Evolutionary conservation across 2,329 filamentous ascomycete species (phyloP), one percentile per base, ranked within the genome.

Genomic region (Eutypella sp.): DNA sequence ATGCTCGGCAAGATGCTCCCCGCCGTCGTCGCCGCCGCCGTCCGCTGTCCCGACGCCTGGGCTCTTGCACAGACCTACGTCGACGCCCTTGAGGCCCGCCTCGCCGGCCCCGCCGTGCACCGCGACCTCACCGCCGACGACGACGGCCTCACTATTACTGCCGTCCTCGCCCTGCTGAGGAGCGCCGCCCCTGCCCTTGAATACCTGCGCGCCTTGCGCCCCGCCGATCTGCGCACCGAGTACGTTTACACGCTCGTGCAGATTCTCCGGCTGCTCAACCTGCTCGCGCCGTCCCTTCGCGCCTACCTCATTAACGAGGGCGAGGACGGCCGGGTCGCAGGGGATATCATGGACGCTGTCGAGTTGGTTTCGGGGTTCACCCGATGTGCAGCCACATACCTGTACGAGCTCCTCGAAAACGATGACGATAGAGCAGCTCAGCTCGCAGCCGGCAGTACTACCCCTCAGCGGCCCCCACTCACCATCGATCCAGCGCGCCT

Each of bases 1-100:
- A 60, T 76, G 46, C 44, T 81, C 23, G 61, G 65, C 23, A 73
- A 68, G 41, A 80, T 82, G 74, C 52, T 82, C 3, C 78, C 79
- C 0, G 72, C 76, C n/a, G 66, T 76, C 4, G 58, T 80, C 11
- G 64, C 57, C 38, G 68, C 72, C 1, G 63, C 66, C 0, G 54
- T 64, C 10, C 51, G 57, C 7, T 60, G 58, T 10, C 56, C 56
- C 3, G 59, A 67, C 11, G 68, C 68, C 0, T 80, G 72, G 61
- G 64, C 73, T 13, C 56, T 82, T 40, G 52, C 81, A 6, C 70
- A 78, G 37, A 67, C 77, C 16, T 81, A 80, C 51, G 59, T 65
- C 19, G 63, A 66, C 23, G 75, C 74, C 2, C 47, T 79, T 8
- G 58, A 63, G 23, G 52, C 57, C 11, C 53, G 68, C 3, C 57